Evolutionary conservation across 2,329 filamentous ascomycete genomes (phyloP).

Genomic region (Xylariaceae sp.): DNA sequence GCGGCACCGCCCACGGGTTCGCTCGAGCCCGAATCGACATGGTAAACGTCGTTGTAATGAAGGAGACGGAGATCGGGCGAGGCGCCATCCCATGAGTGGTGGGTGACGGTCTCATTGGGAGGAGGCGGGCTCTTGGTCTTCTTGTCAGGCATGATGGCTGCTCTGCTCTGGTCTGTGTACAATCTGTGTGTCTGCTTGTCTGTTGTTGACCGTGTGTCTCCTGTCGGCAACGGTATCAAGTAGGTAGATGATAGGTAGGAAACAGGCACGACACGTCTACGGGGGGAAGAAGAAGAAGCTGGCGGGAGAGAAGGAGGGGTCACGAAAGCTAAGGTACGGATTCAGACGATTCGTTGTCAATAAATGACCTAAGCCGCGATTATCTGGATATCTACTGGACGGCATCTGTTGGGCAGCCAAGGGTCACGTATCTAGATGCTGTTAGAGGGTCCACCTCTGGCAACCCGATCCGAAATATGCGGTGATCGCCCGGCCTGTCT

Average conservation of each 20-base stretch:
- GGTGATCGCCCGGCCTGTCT: neutral
- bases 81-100: slow-evolving; percentile 25
- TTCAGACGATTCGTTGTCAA: neutral
- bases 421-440: neutral
- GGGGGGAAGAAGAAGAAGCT: neutral
- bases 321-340: neutral
- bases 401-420: neutral
- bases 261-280: neutral
- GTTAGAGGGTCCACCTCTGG: neutral
- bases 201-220: too few species aligned
- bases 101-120: slow-evolving; percentile 31
- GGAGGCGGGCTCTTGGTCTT: slow-evolving; percentile 24
- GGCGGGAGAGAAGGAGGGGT: neutral
- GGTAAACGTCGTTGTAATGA: slow-evolving; percentile 94
- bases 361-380: neutral
- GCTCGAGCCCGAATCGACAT: slow-evolving; percentile 68
- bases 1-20: slow-evolving; percentile 79
- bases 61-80: slow-evolving; percentile 71
- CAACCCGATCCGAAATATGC: neutral
- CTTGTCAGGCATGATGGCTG: slow-evolving; percentile 26
- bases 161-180: neutral
- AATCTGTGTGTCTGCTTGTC: neutral
- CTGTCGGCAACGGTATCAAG: neutral
- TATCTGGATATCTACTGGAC: too few species aligned
- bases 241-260: neutral